These are phyloP conservation scores for Biscogniauxia marginata DNA, from an alignment of 2,329 filamentous ascomycete species.

Conservation along the genomic window DNA sequence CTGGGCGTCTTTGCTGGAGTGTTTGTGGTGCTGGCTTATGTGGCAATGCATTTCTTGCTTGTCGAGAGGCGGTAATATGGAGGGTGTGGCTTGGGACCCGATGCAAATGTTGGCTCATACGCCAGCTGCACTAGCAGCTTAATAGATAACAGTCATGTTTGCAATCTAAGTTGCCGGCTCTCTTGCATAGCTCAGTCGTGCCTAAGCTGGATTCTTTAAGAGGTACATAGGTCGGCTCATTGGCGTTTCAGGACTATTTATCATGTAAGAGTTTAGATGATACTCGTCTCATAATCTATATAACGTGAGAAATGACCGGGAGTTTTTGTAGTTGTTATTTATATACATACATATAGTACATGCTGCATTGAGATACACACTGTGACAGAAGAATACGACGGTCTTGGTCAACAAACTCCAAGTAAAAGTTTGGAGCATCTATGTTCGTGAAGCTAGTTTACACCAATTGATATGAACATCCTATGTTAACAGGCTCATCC, in stretches of 20 bases:
- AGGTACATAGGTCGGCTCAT: conserved; percentile 21
- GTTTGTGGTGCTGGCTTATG: conserved; percentile 86
- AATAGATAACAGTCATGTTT: background rate
- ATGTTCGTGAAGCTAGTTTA: too few species aligned
- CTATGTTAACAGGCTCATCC: too few species aligned
- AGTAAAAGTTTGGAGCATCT: too few species aligned
- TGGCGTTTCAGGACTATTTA: conserved; percentile 15
- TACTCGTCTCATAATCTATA: conserved; percentile 1
- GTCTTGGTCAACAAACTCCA: too few species aligned
- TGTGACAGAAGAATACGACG: too few species aligned
- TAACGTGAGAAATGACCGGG: conserved; percentile 15
- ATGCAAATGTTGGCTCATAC: background rate
- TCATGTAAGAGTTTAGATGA: background rate
- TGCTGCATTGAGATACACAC: too few species aligned
- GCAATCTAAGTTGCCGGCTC: too few species aligned
- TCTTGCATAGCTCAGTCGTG: conserved; percentile 17
- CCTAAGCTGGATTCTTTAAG: conserved; percentile 13
- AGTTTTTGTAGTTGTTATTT: too few species aligned
- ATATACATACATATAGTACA: conserved; percentile 30
- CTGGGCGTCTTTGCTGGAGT: conserved; percentile 77
- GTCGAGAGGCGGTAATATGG: conserved; percentile 73
- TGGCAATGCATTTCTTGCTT: conserved; percentile 88
- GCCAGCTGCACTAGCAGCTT: background rate
- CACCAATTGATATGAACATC: too few species aligned
- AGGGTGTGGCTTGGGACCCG: conserved; percentile 2